Conservation (phyloP, 2,329 filamentous ascomycete genomes). For the Pseudogymnoascus sp. region DNA sequence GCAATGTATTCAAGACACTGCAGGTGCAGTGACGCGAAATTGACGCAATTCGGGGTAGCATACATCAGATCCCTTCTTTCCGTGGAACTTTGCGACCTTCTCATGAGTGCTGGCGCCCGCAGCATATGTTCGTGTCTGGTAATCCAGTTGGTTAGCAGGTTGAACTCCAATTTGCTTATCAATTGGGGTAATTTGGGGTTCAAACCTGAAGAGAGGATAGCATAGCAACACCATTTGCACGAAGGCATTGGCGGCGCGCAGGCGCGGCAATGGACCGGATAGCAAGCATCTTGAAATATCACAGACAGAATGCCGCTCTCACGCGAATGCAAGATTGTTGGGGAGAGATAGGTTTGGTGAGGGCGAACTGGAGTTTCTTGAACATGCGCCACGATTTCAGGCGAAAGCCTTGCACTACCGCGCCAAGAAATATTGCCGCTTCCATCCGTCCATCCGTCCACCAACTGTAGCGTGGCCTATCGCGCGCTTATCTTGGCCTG, state of each 20-base stretch:
- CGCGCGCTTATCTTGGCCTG: conserved; percentile 6
- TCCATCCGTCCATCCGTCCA: conserved; percentile 10
- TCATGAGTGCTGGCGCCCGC: conserved; percentile 48
- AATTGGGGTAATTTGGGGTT: conserved; percentile 6
- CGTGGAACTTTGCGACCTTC: conserved; percentile 87
- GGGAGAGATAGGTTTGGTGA: conserved; percentile 3
- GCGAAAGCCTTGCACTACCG: conserved; percentile 9
- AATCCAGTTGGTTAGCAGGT: conserved; percentile 21
- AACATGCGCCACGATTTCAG: conserved; percentile 10
- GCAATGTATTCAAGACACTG: neutral
- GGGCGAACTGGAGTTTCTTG: conserved; percentile 7
- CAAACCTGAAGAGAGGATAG: neutral
- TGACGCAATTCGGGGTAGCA: conserved; percentile 39
- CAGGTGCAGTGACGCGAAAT: conserved; percentile 17
- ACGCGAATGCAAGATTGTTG: conserved; percentile 9
- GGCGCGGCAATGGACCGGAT: conserved; percentile 71
- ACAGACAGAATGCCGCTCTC: conserved; percentile 18
- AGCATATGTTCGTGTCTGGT: conserved; percentile 56
- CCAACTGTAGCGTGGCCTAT: conserved; percentile 4
- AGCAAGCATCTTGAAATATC: conserved; percentile 67
- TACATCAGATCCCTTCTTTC: conserved; percentile 82
- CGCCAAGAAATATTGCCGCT: conserved; percentile 11
- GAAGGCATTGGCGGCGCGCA: conserved; percentile 71
- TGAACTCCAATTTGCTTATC: conserved; percentile 17
- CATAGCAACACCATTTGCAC: conserved; percentile 46